Evolutionary conservation across 768 basidiomycete genomes (phyloP).

Genomic region (Ramaria sp.): DNA sequence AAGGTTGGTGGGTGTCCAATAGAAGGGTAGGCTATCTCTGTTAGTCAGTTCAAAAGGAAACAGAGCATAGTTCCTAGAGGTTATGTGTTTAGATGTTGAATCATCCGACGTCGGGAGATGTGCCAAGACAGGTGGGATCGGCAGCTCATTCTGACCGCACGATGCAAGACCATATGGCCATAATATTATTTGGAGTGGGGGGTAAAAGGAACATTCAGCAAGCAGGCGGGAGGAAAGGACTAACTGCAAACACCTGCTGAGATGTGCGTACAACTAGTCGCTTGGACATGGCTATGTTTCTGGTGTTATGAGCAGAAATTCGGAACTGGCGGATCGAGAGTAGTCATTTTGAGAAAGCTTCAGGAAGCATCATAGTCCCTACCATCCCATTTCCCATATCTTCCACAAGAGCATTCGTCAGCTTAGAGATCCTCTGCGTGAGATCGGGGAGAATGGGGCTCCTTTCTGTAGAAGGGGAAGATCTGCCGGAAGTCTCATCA

Average conservation of each 20-base stretch:
- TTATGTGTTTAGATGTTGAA: conserved; percentile 1
- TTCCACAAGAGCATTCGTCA: conserved; percentile 54
- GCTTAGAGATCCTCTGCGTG: conserved; percentile 57
- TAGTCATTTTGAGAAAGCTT: background rate
- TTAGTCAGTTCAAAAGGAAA: conserved; percentile 41
- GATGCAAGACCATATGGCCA: conserved; percentile 24
- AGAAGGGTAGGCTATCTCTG: background rate
- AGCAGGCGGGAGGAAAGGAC: conserved; percentile 7
- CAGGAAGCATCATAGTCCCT: conserved; percentile 7
- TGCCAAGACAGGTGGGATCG: background rate
- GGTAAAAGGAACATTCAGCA: background rate
- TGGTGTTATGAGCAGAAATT: conserved; percentile 37
- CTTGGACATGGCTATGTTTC: conserved; percentile 33
- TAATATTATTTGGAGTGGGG: conserved; percentile 9
- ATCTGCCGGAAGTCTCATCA: background rate
- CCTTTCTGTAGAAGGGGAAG: background rate
- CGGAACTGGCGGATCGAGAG: conserved; percentile 33
- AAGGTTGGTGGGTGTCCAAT: conserved; percentile 1
- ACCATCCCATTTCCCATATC: conserved; percentile 38
- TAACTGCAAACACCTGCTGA: conserved; percentile 33
- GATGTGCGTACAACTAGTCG: conserved; percentile 41
- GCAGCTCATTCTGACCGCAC: conserved; percentile 12
- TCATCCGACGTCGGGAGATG: background rate
- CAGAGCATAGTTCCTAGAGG: conserved; percentile 39
- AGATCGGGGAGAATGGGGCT: conserved; percentile 30